phyloP scores from a whole-genome alignment of 345 rosid genomes.

The Psidium guajava region DNA sequence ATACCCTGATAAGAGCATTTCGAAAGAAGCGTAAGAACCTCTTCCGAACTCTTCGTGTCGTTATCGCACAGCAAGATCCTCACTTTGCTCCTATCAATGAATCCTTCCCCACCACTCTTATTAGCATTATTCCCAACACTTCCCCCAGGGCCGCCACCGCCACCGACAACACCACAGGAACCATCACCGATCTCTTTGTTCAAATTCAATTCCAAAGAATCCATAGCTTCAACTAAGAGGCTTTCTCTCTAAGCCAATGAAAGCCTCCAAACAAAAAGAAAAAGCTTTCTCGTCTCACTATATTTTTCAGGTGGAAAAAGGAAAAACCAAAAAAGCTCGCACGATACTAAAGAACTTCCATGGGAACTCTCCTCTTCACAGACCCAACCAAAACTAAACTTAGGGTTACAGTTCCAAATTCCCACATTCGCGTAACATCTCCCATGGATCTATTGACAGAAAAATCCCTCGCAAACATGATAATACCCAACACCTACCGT shows the following conservation, averaged over 20 bases:
- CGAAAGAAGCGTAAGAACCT: constrained; percentile 64
- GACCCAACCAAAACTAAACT: neutral
- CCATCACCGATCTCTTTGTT: constrained; percentile 25
- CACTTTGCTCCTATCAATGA: constrained; percentile 92
- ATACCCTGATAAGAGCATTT: constrained; percentile 95
- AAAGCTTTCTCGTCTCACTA: neutral
- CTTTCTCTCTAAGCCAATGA: neutral
- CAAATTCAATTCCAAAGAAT: constrained; percentile 41
- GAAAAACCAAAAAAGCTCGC: neutral
- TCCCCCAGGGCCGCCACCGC: constrained; percentile 2
- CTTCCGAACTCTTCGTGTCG: constrained; percentile 61
- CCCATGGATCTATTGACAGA: neutral
- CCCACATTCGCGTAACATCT: neutral
- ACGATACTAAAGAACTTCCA: constrained; percentile 31
- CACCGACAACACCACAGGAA: neutral
- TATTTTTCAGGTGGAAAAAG: neutral
- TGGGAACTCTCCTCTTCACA: neutral
- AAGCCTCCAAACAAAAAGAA: neutral
- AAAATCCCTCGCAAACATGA: neutral
- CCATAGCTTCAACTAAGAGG: constrained; percentile 22
- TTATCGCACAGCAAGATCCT: constrained; percentile 94
- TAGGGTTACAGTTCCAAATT: neutral
- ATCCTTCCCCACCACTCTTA: constrained; percentile 62
- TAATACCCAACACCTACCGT: neutral
- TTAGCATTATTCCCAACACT: constrained; percentile 7